phyloP scores from a whole-genome alignment of 805 yeast species.

The Candida khao-thaluensis region DNA sequence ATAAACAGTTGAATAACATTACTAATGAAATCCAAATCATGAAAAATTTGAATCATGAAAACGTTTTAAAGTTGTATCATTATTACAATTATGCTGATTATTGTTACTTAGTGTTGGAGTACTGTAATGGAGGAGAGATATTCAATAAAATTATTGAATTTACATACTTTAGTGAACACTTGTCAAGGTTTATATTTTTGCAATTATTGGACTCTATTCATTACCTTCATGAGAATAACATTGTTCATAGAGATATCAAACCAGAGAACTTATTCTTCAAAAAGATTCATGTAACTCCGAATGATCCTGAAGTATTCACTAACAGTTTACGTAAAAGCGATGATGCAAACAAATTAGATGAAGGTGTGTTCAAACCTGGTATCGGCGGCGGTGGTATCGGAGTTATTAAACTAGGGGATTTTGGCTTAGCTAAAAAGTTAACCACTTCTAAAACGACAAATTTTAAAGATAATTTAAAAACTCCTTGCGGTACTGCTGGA shows the following conservation, averaged over 20 bases:
- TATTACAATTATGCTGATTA: slow-evolving; percentile 51
- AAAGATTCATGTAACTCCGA: slow-evolving; percentile 48
- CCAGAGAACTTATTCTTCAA: slow-evolving; percentile 74
- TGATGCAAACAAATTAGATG: slow-evolving; percentile 59
- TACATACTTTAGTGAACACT: slow-evolving; percentile 72
- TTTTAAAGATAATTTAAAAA: slow-evolving; percentile 42
- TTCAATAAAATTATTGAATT: slow-evolving; percentile 76
- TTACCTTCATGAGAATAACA: slow-evolving; percentile 63
- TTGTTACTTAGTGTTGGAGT: slow-evolving; percentile 67
- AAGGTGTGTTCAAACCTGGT: slow-evolving; percentile 52
- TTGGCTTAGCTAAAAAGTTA: slow-evolving; percentile 64
- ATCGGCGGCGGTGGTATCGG: slow-evolving; percentile 68
- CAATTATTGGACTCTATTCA: slow-evolving; percentile 72
- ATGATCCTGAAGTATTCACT: slow-evolving; percentile 32
- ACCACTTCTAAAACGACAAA: slow-evolving; percentile 14
- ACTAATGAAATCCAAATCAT: slow-evolving; percentile 72
- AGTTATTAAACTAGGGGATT: slow-evolving; percentile 62
- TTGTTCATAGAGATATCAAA: slow-evolving; percentile 79
- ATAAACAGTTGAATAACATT: slow-evolving; percentile 54
- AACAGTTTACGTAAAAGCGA: slow-evolving; percentile 47
- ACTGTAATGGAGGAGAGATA: slow-evolving; percentile 75
- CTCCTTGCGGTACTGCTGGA: slow-evolving; percentile 78
- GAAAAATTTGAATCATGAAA: slow-evolving; percentile 61
- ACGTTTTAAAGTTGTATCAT: slow-evolving; percentile 56
- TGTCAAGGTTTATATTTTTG: slow-evolving; percentile 67